phyloP scores from a whole-genome alignment of 768 basidiomycete species.

The Calocybe cyanea region DNA sequence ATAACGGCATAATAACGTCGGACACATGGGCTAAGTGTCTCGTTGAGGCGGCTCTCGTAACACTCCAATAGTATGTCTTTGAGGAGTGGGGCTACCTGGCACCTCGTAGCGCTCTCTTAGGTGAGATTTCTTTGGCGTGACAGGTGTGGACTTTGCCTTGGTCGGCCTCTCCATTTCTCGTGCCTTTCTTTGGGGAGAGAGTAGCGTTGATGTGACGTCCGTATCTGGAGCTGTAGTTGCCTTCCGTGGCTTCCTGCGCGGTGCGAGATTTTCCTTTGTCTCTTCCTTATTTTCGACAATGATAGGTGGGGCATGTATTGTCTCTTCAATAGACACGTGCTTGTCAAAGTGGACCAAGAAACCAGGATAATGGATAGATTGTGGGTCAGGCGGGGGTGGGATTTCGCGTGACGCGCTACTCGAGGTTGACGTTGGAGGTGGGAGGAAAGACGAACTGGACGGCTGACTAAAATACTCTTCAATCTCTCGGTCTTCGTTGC shows the following conservation, averaged over 20 bases:
- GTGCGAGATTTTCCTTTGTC: constrained; percentile 57
- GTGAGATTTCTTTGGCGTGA: constrained; percentile 21
- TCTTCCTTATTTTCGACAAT: constrained; percentile 31
- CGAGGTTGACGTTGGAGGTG: constrained; percentile 17
- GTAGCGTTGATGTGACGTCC: constrained; percentile 16
- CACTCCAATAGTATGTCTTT: constrained; percentile 18
- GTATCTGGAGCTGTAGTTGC: constrained; percentile 20
- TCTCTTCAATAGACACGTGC: constrained; percentile 17
- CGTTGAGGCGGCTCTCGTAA: constrained; percentile 5
- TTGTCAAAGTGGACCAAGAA: constrained; percentile 56
- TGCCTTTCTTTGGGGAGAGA: constrained; percentile 20
- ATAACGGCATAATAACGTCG: too few relatives aligned
- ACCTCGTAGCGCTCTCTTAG: constrained; percentile 6
- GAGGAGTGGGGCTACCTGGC: constrained; percentile 22
- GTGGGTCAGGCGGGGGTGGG: constrained; percentile 41
- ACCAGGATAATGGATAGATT: constrained; percentile 66
- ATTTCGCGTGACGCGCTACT: constrained; percentile 31
- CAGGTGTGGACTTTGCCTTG: constrained; percentile 22
- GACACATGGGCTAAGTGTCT: too few relatives aligned
- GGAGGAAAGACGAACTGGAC: constrained; percentile 10
- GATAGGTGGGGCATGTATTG: constrained; percentile 1
- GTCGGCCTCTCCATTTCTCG: constrained; percentile 18
- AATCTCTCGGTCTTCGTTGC: constrained; percentile 13
- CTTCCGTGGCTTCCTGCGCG: constrained; percentile 44
- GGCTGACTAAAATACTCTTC: constrained; percentile 22